Base-by-base conservation (phyloP, 2,329 filamentous ascomycete genomes). In the Emergomyces africanus region DNA sequence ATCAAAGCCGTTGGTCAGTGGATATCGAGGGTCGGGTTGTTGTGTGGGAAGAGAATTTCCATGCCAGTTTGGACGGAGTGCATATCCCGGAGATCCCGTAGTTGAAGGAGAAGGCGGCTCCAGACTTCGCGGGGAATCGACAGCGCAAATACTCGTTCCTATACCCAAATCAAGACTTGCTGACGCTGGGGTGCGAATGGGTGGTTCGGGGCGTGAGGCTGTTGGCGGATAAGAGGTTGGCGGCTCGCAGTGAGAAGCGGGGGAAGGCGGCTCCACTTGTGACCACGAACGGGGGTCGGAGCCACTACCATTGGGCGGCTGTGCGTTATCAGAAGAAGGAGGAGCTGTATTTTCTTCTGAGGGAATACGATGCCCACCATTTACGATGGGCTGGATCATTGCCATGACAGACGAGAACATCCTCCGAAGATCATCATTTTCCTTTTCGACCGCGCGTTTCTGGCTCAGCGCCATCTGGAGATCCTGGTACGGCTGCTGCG, bases 401-500 rank as follows among this genome's bases (percentile, higher is more conserved):
- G 80, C 77, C 69, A 90, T 73, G 44, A 90, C 81, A 37, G 80
- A 79, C 59, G 83, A 80, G 64, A 95, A 74, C 37, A 84, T 81
- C 68, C 82, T 79, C 67, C 84, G 86, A 63, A 95, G 86, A 63
- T 91, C 87, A 61, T 83, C 82, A 75, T 94, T 92, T 74, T 95
- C 89, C 37, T 83, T 82, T 74, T 90, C 83, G 57, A 90, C 83
- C 15, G 81, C 81, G 68, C 92, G 87, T 75, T 90, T 91, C 72
- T 90, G 85, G 37, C 83, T 79, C 59, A 92, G 72, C 10, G 84
- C 88, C 33, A 83, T 78, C 72, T 95, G 89, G 23, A 95, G 81
- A 69, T 96, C 90, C 69, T 89, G 85, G 66, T 90, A 91, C 0
- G 89, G 89, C 71, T 91, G 85, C 73, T 90, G 87, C 60, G 81